phyloP scores from a whole-genome alignment of 345 rosid genomes.

The Boechera stricta region DNA sequence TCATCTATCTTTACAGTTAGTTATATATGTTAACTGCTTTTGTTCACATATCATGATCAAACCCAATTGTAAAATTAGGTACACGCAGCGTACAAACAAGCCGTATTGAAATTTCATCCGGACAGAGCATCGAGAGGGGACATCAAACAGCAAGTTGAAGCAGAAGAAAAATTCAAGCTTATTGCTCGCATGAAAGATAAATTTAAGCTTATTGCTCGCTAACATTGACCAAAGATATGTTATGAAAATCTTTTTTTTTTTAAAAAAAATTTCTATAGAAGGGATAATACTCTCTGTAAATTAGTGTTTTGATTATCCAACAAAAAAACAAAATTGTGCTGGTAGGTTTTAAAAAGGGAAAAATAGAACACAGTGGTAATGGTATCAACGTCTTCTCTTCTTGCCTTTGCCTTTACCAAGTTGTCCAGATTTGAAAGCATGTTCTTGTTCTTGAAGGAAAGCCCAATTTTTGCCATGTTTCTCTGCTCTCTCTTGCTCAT shows the following conservation, averaged over 20 bases:
- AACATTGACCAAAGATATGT: constrained; percentile 11
- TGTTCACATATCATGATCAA: background rate
- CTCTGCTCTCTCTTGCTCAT: constrained; percentile 70
- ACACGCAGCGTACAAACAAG: constrained; percentile 73
- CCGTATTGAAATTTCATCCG: constrained; percentile 79
- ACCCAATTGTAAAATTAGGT: constrained; percentile 54
- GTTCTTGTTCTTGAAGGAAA: constrained; percentile 93
- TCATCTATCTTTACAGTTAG: background rate
- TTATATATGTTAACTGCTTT: background rate
- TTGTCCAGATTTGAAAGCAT: constrained; percentile 87
- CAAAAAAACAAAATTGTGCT: constrained; percentile 30
- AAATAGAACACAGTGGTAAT: background rate
- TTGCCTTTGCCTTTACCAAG: constrained; percentile 71
- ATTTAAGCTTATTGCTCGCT: constrained; percentile 64
- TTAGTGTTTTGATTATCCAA: constrained; percentile 24
- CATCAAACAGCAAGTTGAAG: constrained; percentile 77
- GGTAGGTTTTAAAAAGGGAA: background rate
- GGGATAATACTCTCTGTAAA: constrained; percentile 28
- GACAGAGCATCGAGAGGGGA: constrained; percentile 78
- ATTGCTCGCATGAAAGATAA: constrained; percentile 86
- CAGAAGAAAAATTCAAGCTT: constrained; percentile 91
- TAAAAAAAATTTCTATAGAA: background rate
- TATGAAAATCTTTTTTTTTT: background rate
- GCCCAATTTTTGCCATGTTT: constrained; percentile 72
- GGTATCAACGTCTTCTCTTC: constrained; percentile 44